Percentiles rank a stretch among this genome's conserved stretches.
These are phyloP conservation scores for Termitomyces eurrhizus DNA, from an alignment of 768 basidiomycete genomes.

Conservation along the genomic window DNA sequence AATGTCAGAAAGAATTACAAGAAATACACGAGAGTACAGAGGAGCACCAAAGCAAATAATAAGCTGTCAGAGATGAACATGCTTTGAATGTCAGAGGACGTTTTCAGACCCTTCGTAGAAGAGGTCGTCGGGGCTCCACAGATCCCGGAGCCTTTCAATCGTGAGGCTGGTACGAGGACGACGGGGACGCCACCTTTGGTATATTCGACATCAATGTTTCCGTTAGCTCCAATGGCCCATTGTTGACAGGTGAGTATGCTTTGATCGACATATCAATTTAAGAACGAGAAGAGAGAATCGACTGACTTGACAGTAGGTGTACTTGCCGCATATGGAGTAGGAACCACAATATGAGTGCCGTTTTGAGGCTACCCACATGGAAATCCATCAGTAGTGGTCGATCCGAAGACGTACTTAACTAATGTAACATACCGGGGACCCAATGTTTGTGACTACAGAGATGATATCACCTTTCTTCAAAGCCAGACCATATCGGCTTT, in stretches of 20 bases:
- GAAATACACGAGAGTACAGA: not conserved
- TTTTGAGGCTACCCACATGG: constrained; percentile 45
- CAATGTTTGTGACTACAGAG: constrained; percentile 65
- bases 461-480: constrained; percentile 63
- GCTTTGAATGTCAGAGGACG: not conserved
- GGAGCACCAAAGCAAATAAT: not conserved
- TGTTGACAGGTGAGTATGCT: constrained; percentile 66
- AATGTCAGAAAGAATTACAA: not conserved
- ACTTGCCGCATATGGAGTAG: constrained; percentile 46
- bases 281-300: not conserved
- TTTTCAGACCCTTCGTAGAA: not conserved
- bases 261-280: not conserved
- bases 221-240: constrained; percentile 64
- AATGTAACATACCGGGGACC: constrained; percentile 53
- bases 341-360: constrained; percentile 49
- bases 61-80: not conserved
- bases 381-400: not conserved
- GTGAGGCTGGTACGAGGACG: constrained; percentile 44
- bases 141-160: constrained; percentile 33
- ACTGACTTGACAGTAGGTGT: constrained; percentile 57
- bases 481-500: constrained; percentile 49
- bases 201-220: constrained; percentile 60
- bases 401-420: not conserved
- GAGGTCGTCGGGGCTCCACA: constrained; percentile 23
- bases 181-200: constrained; percentile 57